Conservation (phyloP, 345 rosid genomes). For the Camelina sativa region DNA sequence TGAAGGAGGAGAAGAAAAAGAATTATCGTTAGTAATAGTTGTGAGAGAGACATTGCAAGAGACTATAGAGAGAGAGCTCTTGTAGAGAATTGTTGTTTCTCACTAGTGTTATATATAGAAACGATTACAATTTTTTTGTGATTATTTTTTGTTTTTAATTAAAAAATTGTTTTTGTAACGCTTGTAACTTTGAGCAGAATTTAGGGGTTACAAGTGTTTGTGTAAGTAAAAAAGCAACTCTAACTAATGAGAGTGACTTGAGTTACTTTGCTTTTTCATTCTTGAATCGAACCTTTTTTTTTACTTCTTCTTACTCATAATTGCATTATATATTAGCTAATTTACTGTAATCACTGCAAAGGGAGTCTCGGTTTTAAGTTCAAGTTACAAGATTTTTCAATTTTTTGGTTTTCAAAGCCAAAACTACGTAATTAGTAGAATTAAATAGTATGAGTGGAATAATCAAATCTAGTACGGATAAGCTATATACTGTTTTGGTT, state of each 20-base stretch:
- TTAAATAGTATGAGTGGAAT: no score
- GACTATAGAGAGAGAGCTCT: not conserved
- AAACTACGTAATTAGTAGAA: not conserved
- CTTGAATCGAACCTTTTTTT: slow-evolving; percentile 35
- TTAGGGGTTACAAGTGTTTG: slow-evolving; percentile 25
- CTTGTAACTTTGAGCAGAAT: slow-evolving; percentile 21
- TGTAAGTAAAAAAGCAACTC: slow-evolving; percentile 31
- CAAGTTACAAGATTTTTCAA: not conserved
- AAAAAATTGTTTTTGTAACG: slow-evolving; percentile 25
- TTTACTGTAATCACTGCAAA: not conserved
- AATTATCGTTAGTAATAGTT: not conserved
- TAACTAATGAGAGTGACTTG: slow-evolving; percentile 26
- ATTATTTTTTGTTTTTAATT: not conserved
- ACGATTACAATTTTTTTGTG: slow-evolving; percentile 6
- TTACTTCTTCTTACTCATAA: slow-evolving; percentile 24
- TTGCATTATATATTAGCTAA: not conserved
- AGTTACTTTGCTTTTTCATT: slow-evolving; percentile 16
- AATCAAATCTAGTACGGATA: not conserved
- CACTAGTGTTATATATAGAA: not conserved
- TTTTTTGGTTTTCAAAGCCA: not conserved
- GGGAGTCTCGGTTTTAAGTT: not conserved
- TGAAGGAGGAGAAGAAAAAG: slow-evolving; percentile 16
- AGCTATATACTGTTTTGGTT: not conserved
- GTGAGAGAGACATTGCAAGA: slow-evolving; percentile 29
- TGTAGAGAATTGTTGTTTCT: slow-evolving; percentile 11